Evolutionary conservation across 1,284 basidiomycete genomes (phyloP), one percentile per base, ranked within the genome.

Genomic region (Malassezia furfur): DNA sequence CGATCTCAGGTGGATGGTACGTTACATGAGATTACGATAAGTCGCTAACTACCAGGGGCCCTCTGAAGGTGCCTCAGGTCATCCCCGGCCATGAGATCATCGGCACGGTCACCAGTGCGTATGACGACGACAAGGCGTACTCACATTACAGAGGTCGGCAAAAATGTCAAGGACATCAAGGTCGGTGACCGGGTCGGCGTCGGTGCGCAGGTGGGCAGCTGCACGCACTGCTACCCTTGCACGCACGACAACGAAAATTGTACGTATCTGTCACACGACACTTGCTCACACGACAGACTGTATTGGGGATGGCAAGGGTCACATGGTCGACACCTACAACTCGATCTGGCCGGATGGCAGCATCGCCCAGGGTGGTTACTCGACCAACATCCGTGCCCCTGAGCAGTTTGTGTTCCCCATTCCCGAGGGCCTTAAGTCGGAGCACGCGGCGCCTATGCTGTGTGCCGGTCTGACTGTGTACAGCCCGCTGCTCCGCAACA

Each of bases 401-500:
- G 79, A 85, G 65, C 80, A 79, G 59, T 86, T 84, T 67, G 83
- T 84, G 40, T 85, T 86, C 76, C 79, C 80, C 14, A 81, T 87
- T 49, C 91, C 85, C 0, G 80, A 84, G 5, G 78, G 66, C 10
- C 74, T 86, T 52, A 74, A 78, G 36, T 79, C 80, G 2, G 80
- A 80, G 54, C 74, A 82, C 57, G 83, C 79, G 2, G 78, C 78
- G 10, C 78, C 78, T 11, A 75, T 78, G 70, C 67, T 80, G 31
- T 85, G 84, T 66, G 84, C 78, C 5, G 84, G 84, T 47, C 72
- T 85, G 21, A 85, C 84, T 8, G 80, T 83, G 38, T 85, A 78
- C 77, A 83, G 82, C 0, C 84, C 85, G 2, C 76, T 86, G 7
- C 78, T 80, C 48, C 78, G 81, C 43, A 81, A 84, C 72, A 81